phyloP scores from a whole-genome alignment of 2,329 filamentous ascomycete genomes.

The Sporothrix luriei region DNA sequence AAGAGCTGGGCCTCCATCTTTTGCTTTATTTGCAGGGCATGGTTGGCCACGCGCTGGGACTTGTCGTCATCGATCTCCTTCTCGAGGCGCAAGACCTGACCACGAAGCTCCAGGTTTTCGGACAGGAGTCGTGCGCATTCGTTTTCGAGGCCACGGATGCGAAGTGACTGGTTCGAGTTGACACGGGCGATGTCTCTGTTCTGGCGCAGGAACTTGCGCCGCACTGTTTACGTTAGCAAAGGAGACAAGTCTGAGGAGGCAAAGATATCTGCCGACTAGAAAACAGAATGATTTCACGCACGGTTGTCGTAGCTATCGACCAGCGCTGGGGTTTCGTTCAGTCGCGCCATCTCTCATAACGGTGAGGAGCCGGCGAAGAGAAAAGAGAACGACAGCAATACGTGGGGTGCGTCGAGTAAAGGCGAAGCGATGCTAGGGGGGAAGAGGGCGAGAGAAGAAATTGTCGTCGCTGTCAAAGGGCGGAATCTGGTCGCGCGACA shows the following conservation, averaged over 20 bases:
- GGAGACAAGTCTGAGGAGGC: background rate
- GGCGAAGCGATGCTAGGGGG: background rate
- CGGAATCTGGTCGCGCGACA: slow-evolving; percentile 10
- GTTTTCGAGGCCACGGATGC: slow-evolving; percentile 74
- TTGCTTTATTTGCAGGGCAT: slow-evolving; percentile 68
- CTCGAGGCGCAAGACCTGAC: slow-evolving; percentile 70
- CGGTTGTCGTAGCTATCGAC: slow-evolving; percentile 71
- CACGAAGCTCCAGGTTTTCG: slow-evolving; percentile 75
- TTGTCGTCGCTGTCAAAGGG: background rate
- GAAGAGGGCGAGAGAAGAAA: background rate
- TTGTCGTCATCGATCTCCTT: slow-evolving; percentile 66
- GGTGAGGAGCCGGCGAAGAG: slow-evolving; percentile 23
- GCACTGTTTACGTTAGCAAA: slow-evolving; percentile 55
- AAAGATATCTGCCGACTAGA: background rate
- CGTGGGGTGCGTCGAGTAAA: slow-evolving; percentile 24
- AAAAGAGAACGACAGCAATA: slow-evolving; percentile 32
- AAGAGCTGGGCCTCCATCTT: slow-evolving; percentile 72
- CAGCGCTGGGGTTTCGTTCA: slow-evolving; percentile 73
- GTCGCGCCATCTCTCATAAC: slow-evolving; percentile 69
- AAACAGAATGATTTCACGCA: slow-evolving; percentile 50
- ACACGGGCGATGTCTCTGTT: slow-evolving; percentile 80
- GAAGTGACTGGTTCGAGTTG: slow-evolving; percentile 76
- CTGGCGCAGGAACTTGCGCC: slow-evolving; percentile 76
- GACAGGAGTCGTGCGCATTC: slow-evolving; percentile 73
- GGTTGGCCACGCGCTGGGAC: slow-evolving; percentile 62